Base-by-base conservation (phyloP, 129 eudicot genomes). In the Apium graveolens region DNA sequence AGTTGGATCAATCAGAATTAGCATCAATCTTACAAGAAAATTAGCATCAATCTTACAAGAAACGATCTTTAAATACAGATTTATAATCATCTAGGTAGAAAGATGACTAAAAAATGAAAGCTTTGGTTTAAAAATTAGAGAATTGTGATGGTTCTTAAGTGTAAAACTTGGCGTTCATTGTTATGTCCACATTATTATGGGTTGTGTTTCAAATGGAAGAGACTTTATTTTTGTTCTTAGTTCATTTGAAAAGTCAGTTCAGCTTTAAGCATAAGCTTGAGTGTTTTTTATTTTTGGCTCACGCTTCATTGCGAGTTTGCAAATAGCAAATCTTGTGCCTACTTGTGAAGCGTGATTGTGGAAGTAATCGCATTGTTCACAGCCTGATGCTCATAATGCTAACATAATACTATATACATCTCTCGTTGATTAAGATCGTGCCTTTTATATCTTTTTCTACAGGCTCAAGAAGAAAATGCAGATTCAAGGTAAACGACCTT, bases 401-500 rank as follows among this genome's bases (percentile, higher is more conserved):
- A 57, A 24, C n/a, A n/a, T 55, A 29, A 21, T 53, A 53, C 0
- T 0, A 53, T 51, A 6, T 55, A 7, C n/a, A 18, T 5, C 12
- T 55, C 13, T 24, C 8, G 29, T n/a, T 21, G 14, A 20, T 32
- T 7, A 42, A 70, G 38, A 48, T 78, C 18, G n/a, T 78, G 18
- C n/a, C 62, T 3, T 78, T 43, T 44, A 11, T 60, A 77, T 29
- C 51, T 70, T 75, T 68, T 49, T 42, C 53, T 79, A 48, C 88
- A 88, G 89, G 76, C 43, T 86, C 78, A 76, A 65, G 79, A 84
- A 70, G 86, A 65, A 75, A 16, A 82, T 24, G 66, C 70, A 10
- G 76, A 45, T 68, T 11, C 70, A 72, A 82, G 82, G 85, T 82
- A 78, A 66, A 37, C 3, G 38, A 31, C 38, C 35, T 76, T 39